phyloP scores from a whole-genome alignment of 441 rosid genomes.

The Syzygium malaccense region DNA sequence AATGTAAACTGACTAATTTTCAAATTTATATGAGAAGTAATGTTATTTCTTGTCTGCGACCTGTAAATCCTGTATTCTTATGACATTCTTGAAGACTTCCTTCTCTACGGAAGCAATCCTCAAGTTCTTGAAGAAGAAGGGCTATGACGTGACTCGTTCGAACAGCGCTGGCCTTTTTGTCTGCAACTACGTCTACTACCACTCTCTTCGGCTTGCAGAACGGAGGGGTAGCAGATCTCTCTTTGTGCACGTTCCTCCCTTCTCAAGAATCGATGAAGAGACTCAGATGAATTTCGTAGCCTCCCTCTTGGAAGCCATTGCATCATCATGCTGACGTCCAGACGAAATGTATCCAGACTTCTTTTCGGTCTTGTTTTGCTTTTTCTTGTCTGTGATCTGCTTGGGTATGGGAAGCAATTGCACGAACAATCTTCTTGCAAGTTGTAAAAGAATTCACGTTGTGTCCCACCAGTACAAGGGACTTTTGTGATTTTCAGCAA shows the following conservation, averaged over 20 bases:
- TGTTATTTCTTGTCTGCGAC: not conserved
- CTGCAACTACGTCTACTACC: constrained; percentile 63
- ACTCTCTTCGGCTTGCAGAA: constrained; percentile 51
- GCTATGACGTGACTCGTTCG: constrained; percentile 32
- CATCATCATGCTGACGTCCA: constrained; percentile 36
- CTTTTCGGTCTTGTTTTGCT: not conserved
- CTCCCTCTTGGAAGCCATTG: constrained; percentile 37
- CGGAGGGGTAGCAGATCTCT: constrained; percentile 48
- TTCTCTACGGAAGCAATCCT: constrained; percentile 31
- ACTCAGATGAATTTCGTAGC: constrained; percentile 49
- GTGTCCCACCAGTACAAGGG: not conserved
- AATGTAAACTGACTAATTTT: not conserved
- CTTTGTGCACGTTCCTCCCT: constrained; percentile 52
- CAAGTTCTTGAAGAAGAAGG: constrained; percentile 26
- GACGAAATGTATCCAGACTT: not conserved
- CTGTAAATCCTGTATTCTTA: not conserved
- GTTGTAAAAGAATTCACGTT: not conserved
- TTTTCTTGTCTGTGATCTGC: not conserved
- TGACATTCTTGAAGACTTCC: constrained; percentile 20
- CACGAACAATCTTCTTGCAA: not conserved
- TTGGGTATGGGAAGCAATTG: not conserved
- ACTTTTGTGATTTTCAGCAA: not conserved
- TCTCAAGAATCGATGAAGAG: constrained; percentile 35
- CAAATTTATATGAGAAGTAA: not conserved
- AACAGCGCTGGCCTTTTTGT: constrained; percentile 48